Evolutionary conservation across 495 filamentous ascomycete genomes (phyloP), one percentile per base, ranked within the genome.

Genomic region (Amniculicola lignicola): DNA sequence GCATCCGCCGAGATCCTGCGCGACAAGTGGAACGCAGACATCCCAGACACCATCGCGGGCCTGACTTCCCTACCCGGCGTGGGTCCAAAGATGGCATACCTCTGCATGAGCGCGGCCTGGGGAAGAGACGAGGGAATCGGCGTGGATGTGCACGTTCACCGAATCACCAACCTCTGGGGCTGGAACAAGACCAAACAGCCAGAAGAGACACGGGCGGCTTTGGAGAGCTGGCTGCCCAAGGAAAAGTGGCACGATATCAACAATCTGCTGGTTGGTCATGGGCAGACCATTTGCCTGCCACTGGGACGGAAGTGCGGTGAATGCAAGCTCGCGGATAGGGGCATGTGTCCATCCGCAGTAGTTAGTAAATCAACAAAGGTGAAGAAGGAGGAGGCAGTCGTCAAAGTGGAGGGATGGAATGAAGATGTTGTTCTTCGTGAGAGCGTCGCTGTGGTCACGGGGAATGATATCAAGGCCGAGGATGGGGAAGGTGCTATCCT

Each of bases 241-340:
- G 90, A 96, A 19, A 82, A 81, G 65, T 96, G 93, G 92, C 88
- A 90, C 70, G 90, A 94, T 71, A 95, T 96, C 65, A 96, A 96
- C 67, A 84, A 87, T 72, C 70, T 96, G 68, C 77, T 97, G 43
- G 92, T 97, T 37, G 92, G 92, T 0, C 79, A 96, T 54, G 92
- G 92, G 2, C 92, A 95, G 79, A 86, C 84, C 7, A 82, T 91
- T 3, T 96, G 93, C 71, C 67, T 89, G 57, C 89, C 91, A 1
- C 83, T 94, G 1, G 87, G 86, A 1, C 74, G 86, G 31, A 79
- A 78, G 48, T 96, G 91, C 68, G 89, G 87, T 28, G 86, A 91
- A 25, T 97, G 91, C 69, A 81, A 82, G 61, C 68, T 96, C 16
- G 86, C 85, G 19, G 72, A 83, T 28, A 79, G 75, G 50, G 84